phyloP scores from a whole-genome alignment of 2,329 filamentous ascomycete species.

The Aureobasidium mangrovei region DNA sequence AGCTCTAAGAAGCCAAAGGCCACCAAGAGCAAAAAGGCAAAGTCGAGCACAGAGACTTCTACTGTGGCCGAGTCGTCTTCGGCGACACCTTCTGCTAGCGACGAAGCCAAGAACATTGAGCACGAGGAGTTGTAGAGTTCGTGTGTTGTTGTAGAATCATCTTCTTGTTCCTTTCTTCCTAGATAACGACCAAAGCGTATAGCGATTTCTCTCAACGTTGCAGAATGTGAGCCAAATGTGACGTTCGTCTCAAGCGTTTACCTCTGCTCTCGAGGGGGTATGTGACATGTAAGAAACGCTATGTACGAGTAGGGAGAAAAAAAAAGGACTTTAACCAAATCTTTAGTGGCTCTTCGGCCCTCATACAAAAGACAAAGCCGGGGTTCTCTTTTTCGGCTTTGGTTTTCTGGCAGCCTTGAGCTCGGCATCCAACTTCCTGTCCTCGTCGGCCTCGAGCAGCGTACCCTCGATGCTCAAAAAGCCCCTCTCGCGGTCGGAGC shows the following conservation, averaged over 20 bases:
- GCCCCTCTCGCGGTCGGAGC: conserved; percentile 58
- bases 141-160: neutral
- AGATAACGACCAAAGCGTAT: neutral
- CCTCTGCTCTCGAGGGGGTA: too few species aligned
- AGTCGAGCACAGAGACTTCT: conserved; percentile 5
- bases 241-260: too few species aligned
- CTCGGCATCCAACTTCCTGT: conserved; percentile 49
- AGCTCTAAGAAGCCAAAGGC: conserved; percentile 26
- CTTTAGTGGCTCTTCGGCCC: too few species aligned
- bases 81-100: neutral
- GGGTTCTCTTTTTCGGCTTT: conserved; percentile 11
- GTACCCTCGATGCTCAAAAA: conserved; percentile 83
- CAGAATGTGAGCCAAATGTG: neutral
- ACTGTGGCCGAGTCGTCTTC: neutral
- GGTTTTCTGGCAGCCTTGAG: conserved; percentile 30
- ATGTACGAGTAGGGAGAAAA: too few species aligned
- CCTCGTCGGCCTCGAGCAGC: conserved; percentile 63
- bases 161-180: neutral
- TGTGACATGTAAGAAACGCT: too few species aligned
- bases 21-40: conserved; percentile 27
- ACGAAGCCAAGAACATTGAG: conserved; percentile 10
- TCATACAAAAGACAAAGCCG: neutral
- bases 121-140: conserved; percentile 15
- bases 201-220: neutral
- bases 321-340: too few species aligned